Percentiles rank a stretch among this genome's conserved stretches.
phyloP scores from a whole-genome alignment of 441 rosid species.

The Flueggea neowawraea region DNA sequence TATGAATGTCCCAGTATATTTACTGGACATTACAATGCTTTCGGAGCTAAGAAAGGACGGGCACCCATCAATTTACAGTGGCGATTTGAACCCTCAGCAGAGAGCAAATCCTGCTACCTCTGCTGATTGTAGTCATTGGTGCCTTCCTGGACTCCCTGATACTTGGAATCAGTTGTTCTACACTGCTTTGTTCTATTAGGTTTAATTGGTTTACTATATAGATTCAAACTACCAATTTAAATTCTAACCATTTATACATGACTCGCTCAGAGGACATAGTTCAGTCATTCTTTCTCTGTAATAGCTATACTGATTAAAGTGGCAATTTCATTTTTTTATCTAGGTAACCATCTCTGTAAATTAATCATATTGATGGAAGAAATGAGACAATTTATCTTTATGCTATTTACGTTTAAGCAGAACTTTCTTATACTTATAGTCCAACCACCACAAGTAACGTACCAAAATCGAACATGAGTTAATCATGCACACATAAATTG shows the following conservation, averaged over 20 bases:
- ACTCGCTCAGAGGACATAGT: not conserved
- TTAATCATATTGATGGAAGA: too few relatives aligned
- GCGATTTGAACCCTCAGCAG: slow-evolving; percentile 61
- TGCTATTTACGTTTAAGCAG: too few relatives aligned
- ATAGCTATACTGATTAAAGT: too few relatives aligned
- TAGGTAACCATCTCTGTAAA: too few relatives aligned
- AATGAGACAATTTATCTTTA: too few relatives aligned
- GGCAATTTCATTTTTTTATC: too few relatives aligned
- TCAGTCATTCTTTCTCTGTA: too few relatives aligned
- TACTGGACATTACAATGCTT: slow-evolving; percentile 83
- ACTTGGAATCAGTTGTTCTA: slow-evolving; percentile 88
- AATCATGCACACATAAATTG: too few relatives aligned
- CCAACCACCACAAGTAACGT: too few relatives aligned
- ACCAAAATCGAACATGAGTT: too few relatives aligned
- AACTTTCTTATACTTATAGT: too few relatives aligned
- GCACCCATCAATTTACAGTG: slow-evolving; percentile 89
- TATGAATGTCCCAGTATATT: slow-evolving; percentile 50
- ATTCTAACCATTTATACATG: not conserved
- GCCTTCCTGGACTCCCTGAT: slow-evolving; percentile 97
- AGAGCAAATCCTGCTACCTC: slow-evolving; percentile 62
- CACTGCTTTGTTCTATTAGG: slow-evolving; percentile 45
- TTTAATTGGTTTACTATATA: not conserved
- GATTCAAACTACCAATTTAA: not conserved
- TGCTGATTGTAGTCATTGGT: slow-evolving; percentile 99
- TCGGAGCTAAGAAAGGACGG: slow-evolving; percentile 81